Percentiles rank a stretch among this genome's conserved stretches.
These are phyloP conservation scores for Chytridium lagenaria DNA, from an alignment of 371 early-diverging fungal genomes.

Conservation along the genomic window DNA sequence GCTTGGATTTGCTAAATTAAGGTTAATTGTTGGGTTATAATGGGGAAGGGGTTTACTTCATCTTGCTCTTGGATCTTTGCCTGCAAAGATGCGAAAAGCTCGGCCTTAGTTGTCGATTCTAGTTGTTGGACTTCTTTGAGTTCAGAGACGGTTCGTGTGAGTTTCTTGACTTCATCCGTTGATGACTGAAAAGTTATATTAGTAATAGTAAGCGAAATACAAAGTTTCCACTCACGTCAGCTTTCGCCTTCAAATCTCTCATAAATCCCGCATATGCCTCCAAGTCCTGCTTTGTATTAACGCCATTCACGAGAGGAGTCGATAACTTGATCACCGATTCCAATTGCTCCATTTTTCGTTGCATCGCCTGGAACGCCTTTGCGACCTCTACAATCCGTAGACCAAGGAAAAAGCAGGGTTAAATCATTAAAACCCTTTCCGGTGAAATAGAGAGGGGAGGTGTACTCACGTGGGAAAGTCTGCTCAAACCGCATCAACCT, in stretches of 20 bases:
- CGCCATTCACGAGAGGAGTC: constrained; percentile 30
- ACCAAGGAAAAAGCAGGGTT: not conserved
- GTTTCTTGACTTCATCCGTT: constrained; percentile 35
- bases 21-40: not conserved
- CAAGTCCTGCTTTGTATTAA: constrained; percentile 32
- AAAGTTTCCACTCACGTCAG: constrained; percentile 38
- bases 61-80: constrained; percentile 37
- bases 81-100: constrained; percentile 45
- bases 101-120: constrained; percentile 44
- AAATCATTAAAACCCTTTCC: too few species aligned
- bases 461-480: not conserved
- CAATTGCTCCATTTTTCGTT: constrained; percentile 32
- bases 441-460: not conserved
- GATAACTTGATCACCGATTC: constrained; percentile 29
- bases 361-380: constrained; percentile 38
- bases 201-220: too few species aligned
- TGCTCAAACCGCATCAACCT: not conserved
- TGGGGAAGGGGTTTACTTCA: constrained; percentile 22
- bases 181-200: constrained; percentile 15
- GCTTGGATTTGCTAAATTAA: constrained; percentile 38
- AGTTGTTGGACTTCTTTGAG: constrained; percentile 39
- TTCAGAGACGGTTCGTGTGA: constrained; percentile 37
- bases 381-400: constrained; percentile 40
- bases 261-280: constrained; percentile 31
- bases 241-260: constrained; percentile 16